Conservation (phyloP, 305 asterid genomes). For the Rubia occidens region DNA sequence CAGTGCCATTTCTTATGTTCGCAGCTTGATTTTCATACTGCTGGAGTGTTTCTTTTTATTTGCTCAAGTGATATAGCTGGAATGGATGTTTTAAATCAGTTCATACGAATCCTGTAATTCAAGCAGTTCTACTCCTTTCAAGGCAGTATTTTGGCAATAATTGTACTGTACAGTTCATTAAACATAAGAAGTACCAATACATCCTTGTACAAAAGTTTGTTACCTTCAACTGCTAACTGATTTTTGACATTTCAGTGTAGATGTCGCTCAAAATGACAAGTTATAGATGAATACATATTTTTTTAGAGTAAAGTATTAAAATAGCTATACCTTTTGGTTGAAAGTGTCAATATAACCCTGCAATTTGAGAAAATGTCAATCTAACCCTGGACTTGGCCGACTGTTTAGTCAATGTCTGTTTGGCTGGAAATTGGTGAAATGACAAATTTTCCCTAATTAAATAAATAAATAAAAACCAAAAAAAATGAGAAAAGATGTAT, state of each 20-base stretch:
- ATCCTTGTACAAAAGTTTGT: neutral
- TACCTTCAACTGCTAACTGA: neutral
- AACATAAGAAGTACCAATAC: neutral
- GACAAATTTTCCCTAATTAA: too few species aligned
- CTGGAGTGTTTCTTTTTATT: neutral
- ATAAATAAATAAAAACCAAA: too few species aligned
- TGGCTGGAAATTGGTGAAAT: too few species aligned
- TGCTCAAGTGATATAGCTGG: neutral
- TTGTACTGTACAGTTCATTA: neutral
- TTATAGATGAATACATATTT: neutral
- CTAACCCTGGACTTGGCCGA: too few species aligned
- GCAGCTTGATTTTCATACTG: neutral
- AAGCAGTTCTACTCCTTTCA: neutral
- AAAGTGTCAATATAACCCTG: too few species aligned
- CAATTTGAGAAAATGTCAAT: too few species aligned
- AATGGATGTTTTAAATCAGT: conserved; percentile 3
- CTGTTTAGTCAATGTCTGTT: too few species aligned
- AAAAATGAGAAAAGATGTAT: too few species aligned
- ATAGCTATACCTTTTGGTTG: too few species aligned
- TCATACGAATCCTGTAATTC: neutral
- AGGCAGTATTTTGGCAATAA: neutral
- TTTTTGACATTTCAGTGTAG: neutral
- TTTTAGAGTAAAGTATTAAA: too few species aligned
- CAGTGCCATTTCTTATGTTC: conserved; percentile 1
- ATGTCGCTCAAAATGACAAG: neutral